Conservation (phyloP, 1,284 basidiomycete species). For the Phellopilus nigrolimitatus region DNA sequence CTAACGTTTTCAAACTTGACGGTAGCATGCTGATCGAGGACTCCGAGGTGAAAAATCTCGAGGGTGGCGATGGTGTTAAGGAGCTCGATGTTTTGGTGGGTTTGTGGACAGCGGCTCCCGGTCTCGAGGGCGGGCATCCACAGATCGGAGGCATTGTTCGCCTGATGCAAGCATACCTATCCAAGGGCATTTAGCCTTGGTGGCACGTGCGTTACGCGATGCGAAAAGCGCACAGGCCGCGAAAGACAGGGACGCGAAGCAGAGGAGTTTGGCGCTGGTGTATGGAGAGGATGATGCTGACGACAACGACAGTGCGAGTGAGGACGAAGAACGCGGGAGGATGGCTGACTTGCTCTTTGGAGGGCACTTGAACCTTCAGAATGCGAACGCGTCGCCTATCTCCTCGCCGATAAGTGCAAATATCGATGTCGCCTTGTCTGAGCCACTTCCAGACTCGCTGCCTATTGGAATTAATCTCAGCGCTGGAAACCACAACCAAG, state of each 20-base stretch:
- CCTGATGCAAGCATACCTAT: constrained; percentile 10
- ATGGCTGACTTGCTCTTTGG: constrained; percentile 18
- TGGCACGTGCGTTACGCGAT: constrained; percentile 14
- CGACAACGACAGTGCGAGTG: constrained; percentile 12
- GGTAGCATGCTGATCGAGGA: constrained; percentile 8
- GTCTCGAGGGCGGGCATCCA: constrained; percentile 2
- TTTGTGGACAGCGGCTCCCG: constrained; percentile 9
- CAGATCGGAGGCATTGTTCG: constrained; percentile 4
- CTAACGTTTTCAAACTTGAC: constrained; percentile 7
- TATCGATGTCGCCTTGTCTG: not conserved
- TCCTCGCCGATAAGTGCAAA: not conserved
- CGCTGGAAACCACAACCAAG: not conserved
- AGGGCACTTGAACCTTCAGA: constrained; percentile 2
- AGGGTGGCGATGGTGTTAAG: not conserved
- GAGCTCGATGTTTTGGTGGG: constrained; percentile 1
- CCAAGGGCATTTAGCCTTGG: constrained; percentile 10
- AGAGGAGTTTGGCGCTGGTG: not conserved
- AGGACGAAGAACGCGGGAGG: constrained; percentile 12
- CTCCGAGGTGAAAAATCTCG: constrained; percentile 12
- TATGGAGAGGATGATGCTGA: constrained; percentile 10
- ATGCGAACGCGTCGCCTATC: not conserved
- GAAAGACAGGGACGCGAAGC: no score
- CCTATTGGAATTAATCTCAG: not conserved
- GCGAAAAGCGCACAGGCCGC: no score
- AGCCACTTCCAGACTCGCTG: not conserved